These are phyloP conservation scores for Aphanomyces astaci DNA, from an alignment of 352 stramenopile genomes.

Conservation along the genomic window DNA sequence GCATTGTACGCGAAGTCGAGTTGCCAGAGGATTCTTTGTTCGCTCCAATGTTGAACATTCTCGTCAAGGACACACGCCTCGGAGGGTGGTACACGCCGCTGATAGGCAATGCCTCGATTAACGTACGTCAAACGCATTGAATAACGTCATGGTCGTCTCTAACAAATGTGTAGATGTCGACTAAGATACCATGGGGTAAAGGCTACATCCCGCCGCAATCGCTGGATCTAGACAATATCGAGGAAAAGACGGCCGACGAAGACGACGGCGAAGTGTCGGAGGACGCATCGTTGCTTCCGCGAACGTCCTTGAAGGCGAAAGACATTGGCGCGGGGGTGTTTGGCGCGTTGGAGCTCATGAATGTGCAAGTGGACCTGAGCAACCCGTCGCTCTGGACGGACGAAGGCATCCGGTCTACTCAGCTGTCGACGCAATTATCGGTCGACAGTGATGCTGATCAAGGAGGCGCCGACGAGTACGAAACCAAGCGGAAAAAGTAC, in stretches of 20 bases:
- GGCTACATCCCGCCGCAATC: conserved; percentile 62
- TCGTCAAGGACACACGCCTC: conserved; percentile 84
- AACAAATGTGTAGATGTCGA: conserved; percentile 37
- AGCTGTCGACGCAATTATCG: not conserved
- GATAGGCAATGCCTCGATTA: conserved; percentile 70
- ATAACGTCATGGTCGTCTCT: not conserved
- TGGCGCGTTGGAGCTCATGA: conserved; percentile 77
- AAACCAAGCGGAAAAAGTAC: conserved; percentile 65
- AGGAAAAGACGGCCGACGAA: conserved; percentile 50
- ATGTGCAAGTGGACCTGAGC: conserved; percentile 28
- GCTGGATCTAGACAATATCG: conserved; percentile 58
- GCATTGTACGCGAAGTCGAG: conserved; percentile 81
- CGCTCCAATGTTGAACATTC: conserved; percentile 80
- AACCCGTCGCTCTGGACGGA: conserved; percentile 28
- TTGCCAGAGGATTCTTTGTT: conserved; percentile 84
- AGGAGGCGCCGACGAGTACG: conserved; percentile 15
- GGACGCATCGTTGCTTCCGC: not conserved
- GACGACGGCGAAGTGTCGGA: conserved; percentile 35
- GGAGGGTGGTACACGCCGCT: conserved; percentile 80
- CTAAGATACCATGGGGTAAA: conserved; percentile 77
- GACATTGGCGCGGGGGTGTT: conserved; percentile 82
- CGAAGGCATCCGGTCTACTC: conserved; percentile 24
- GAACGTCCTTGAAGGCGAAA: conserved; percentile 31
- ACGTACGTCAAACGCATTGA: conserved; percentile 33
- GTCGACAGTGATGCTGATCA: conserved; percentile 38